These are phyloP conservation scores for Puya raimondii DNA, from an alignment of 176 grass and related monocot genomes.

Conservation along the genomic window DNA sequence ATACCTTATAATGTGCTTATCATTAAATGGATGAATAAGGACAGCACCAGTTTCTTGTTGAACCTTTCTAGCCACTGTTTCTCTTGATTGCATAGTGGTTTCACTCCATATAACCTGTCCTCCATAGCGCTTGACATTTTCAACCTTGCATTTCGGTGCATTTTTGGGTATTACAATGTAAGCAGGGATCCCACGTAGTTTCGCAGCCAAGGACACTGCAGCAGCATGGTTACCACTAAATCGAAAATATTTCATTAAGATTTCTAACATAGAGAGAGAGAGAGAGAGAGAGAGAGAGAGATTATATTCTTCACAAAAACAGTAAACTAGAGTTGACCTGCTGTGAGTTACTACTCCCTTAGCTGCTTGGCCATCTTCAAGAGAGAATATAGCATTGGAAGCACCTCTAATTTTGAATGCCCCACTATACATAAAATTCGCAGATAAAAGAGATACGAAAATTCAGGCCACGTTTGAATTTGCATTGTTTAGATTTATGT, in stretches of 20 bases:
- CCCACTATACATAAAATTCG: constrained; percentile 25
- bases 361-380: constrained; percentile 48
- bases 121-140: constrained; percentile 76
- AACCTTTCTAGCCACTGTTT: constrained; percentile 49
- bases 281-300: not conserved
- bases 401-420: constrained; percentile 93
- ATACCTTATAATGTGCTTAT: constrained; percentile 79
- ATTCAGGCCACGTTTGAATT: no score
- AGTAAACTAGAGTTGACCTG: constrained; percentile 42
- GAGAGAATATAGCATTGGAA: constrained; percentile 87
- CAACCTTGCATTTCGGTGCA: constrained; percentile 80
- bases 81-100: constrained; percentile 61
- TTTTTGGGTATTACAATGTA: constrained; percentile 79
- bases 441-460: not conserved
- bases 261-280: not conserved
- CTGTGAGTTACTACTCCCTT: constrained; percentile 91
- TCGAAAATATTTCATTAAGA: constrained; percentile 11
- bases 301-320: not conserved
- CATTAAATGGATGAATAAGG: constrained; percentile 87
- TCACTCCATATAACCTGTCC: constrained; percentile 79
- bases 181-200: constrained; percentile 76
- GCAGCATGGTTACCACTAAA: constrained; percentile 89
- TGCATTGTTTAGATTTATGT: no score
- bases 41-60: constrained; percentile 75
- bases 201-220: constrained; percentile 77